Conservation (phyloP, 2,329 filamentous ascomycete species). For the Decorospora gaudefroyi region DNA sequence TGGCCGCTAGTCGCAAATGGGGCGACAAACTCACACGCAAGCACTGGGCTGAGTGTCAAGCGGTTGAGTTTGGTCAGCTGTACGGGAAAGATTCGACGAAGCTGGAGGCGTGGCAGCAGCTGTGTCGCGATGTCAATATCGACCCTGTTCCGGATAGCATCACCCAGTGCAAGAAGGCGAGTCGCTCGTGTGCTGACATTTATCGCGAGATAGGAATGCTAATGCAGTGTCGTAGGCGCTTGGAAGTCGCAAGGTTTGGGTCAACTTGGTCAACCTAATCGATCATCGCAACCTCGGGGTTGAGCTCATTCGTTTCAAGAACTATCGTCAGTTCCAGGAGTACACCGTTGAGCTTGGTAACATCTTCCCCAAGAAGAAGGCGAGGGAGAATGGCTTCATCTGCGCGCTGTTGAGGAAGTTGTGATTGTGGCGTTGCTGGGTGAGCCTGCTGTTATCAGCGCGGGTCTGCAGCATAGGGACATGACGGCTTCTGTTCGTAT, state of each 20-base stretch:
- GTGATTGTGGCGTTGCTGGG: neutral
- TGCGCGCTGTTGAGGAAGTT: constrained; percentile 23
- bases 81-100: constrained; percentile 13
- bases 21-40: neutral
- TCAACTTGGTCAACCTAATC: constrained; percentile 31
- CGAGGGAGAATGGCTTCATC: constrained; percentile 32
- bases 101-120: constrained; percentile 23
- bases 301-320: constrained; percentile 20
- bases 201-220: neutral
- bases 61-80: constrained; percentile 9
- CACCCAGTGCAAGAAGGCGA: constrained; percentile 22
- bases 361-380: constrained; percentile 11
- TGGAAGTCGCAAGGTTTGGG: constrained; percentile 14
- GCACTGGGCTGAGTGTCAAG: constrained; percentile 14
- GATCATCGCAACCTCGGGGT: constrained; percentile 21
- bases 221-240: constrained; percentile 10
- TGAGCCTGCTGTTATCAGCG: too few relatives aligned
- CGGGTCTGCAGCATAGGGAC: neutral
- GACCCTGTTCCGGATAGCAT: constrained; percentile 16
- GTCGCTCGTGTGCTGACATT: too few relatives aligned
- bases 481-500: too few relatives aligned
- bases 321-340: constrained; percentile 8
- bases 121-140: constrained; percentile 26
- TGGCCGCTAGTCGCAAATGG: constrained; percentile 14
- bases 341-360: constrained; percentile 16